Base-by-base conservation (phyloP, 495 filamentous ascomycete species). In the Penicillium cataractarum region DNA sequence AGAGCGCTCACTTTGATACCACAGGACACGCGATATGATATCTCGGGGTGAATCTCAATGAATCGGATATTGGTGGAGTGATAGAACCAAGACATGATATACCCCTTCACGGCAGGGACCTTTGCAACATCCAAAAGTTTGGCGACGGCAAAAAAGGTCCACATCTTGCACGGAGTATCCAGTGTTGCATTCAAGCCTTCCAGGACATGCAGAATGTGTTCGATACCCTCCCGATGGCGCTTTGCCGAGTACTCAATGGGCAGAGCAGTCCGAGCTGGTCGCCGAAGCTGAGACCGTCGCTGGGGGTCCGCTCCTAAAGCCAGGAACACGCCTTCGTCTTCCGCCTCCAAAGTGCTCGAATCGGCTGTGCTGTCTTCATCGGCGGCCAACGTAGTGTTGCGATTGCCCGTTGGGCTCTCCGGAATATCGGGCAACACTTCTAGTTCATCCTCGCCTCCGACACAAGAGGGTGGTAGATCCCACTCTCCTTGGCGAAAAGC, bases 121-220 rank as follows among this genome's bases (percentile, higher is more conserved):
- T 69, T 71, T 0, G 80, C 76, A 21, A 88, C 78, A 2, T 85
- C 80, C 22, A 87, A 79, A 52, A 84, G 71, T 22, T 84, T 85
- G 22, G 86, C 86, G 3, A 90, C 70, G 9, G 79, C 82, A 17
- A 84, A 84, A 17, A 87, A 81, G 1, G 86, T 88, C 81, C 84
- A 89, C 51, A 88, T 67, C 27, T 88, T 86, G 39, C 82, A 76
- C n/a, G 88, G 86, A 0, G 87, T 89, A 65, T 90, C 83, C n/a
- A 90, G 69, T 3, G 77, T 70, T 1, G 85, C 74, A 44, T 76
- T 73, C 0, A 79, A 54, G 15, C 80, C 82, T 53, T 84, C 75
- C 32, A 89, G 75, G 29, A 76, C 80, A 60, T 78, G 73, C 13
- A 90, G 73, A 5, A 90, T 71, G 10, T 86, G 79, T 39, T 87